Conservation (phyloP, 78 protist species). For the Acrasis kona region DNA sequence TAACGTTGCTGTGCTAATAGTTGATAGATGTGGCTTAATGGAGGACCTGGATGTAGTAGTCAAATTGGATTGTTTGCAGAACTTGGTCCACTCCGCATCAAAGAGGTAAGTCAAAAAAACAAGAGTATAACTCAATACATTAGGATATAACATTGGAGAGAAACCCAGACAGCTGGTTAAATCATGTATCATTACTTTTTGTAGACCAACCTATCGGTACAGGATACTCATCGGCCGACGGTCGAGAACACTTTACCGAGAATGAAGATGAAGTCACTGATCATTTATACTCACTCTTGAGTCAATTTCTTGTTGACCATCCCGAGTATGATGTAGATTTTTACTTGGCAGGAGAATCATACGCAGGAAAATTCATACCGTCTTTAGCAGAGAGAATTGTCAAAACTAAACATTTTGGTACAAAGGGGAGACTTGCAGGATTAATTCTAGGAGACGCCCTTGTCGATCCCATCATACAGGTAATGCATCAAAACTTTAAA, state of each 20-base stretch:
- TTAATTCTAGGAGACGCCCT: not conserved
- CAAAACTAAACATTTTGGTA: not conserved
- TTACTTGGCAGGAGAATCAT: not conserved
- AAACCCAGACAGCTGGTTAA: not conserved
- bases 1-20: too few species aligned
- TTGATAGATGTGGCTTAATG: too few species aligned
- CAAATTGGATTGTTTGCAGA: constrained; percentile 24
- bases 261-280: not conserved
- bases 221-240: not conserved
- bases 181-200: not conserved
- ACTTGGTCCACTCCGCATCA: too few species aligned
- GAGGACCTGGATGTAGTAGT: constrained; percentile 37
- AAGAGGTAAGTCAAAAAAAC: too few species aligned
- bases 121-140: too few species aligned
- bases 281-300: not conserved
- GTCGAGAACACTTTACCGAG: not conserved
- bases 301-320: not conserved
- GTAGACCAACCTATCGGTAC: not conserved
- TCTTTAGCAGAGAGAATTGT: not conserved
- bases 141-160: not conserved
- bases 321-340: not conserved
- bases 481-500: too few species aligned
- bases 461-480: not conserved
- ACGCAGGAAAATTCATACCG: not conserved
- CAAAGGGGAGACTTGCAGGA: too few species aligned